phyloP scores from a whole-genome alignment of 345 rosid species.

The Acer saccharum region DNA sequence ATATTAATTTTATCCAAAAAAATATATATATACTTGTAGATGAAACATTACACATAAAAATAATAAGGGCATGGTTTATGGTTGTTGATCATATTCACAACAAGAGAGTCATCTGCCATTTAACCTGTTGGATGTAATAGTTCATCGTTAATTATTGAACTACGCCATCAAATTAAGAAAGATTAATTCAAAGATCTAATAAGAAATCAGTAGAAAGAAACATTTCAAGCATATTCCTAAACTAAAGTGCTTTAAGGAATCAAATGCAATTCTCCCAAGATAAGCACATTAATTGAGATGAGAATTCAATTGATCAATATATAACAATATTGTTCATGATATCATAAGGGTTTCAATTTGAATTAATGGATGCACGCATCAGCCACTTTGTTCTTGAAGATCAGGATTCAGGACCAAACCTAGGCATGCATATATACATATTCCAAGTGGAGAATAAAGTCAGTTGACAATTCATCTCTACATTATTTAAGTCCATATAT shows the following conservation, averaged over 20 bases:
- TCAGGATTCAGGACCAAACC: slow-evolving; percentile 21
- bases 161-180: not conserved
- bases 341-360: not conserved
- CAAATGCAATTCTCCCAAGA: slow-evolving; percentile 16
- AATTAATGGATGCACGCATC: slow-evolving; percentile 21
- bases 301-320: not conserved
- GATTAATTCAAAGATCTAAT: not conserved
- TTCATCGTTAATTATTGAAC: no score
- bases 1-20: no score
- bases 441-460: slow-evolving; percentile 28
- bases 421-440: slow-evolving; percentile 10
- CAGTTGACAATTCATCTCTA: slow-evolving; percentile 11
- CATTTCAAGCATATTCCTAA: slow-evolving; percentile 17
- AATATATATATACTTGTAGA: no score
- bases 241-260: slow-evolving; percentile 24
- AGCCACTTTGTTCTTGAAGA: slow-evolving; percentile 20
- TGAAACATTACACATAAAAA: no score
- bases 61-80: not conserved
- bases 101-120: not conserved
- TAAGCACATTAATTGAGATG: slow-evolving; percentile 14
- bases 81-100: no score
- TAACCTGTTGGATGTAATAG: no score
- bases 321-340: not conserved
- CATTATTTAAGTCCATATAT: slow-evolving; percentile 9
- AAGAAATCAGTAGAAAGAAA: slow-evolving; percentile 3